These are phyloP conservation scores for Picea engelmannii DNA, from an alignment of 83 land plant genomes.

Conservation along the genomic window DNA sequence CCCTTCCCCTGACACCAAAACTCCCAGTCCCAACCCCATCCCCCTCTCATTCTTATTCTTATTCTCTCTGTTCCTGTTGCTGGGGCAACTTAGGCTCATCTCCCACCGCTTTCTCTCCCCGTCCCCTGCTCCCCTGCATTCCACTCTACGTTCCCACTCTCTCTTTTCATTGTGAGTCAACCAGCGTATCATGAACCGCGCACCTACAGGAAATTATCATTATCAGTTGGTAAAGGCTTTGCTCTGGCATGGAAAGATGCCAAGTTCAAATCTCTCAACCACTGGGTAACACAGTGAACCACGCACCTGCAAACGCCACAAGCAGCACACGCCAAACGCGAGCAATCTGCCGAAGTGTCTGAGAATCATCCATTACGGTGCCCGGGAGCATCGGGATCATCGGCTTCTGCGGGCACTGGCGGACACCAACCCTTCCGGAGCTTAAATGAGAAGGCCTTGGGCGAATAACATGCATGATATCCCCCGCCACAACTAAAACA, in stretches of 20 bases:
- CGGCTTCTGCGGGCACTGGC: background rate
- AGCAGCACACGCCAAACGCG: no score
- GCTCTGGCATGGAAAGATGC: background rate
- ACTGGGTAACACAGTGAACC: no score
- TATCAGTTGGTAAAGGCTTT: background rate
- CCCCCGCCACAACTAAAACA: background rate
- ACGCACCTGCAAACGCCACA: no score
- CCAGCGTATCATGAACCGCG: background rate
- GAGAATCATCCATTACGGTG: background rate
- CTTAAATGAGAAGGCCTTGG: background rate
- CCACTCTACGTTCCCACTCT: background rate
- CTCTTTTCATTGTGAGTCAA: background rate
- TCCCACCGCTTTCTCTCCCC: slow-evolving; percentile 10
- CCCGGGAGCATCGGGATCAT: background rate
- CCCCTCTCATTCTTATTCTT: background rate
- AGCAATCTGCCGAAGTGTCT: background rate
- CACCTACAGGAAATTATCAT: background rate
- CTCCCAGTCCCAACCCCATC: background rate
- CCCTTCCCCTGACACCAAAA: slow-evolving; percentile 9
- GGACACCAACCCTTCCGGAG: background rate
- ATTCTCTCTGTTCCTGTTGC: background rate
- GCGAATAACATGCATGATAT: background rate
- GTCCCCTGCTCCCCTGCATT: background rate
- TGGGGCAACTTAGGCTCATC: background rate
- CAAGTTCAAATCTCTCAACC: background rate